Conservation (phyloP, 2,329 filamentous ascomycete species). For the Cytospora chrysosperma region DNA sequence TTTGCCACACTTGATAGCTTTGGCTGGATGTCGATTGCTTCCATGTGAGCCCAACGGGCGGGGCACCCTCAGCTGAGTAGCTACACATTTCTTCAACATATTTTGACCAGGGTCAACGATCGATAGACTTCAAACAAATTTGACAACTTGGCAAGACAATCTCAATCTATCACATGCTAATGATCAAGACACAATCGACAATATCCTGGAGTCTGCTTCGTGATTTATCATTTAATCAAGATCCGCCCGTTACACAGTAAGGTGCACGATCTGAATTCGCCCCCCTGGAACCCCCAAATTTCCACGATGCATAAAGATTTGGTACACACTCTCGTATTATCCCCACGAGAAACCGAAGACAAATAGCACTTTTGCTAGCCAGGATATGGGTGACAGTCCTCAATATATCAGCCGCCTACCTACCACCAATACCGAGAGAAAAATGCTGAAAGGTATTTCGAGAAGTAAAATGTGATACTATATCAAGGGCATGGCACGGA, state of each 20-base stretch:
- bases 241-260: background rate
- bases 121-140: background rate
- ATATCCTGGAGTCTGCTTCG: background rate
- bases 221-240: background rate
- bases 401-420: background rate
- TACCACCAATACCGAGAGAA: background rate
- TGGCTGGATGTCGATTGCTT: background rate
- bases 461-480: slow-evolving; percentile 3
- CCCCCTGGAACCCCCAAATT: background rate
- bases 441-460: background rate
- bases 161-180: background rate
- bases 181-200: background rate
- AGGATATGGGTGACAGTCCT: background rate
- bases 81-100: background rate
- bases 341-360: background rate
- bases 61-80: background rate
- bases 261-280: background rate
- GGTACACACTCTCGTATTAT: background rate
- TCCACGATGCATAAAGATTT: background rate
- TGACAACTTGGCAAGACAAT: background rate
- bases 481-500: background rate
- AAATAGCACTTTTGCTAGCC: background rate
- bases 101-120: background rate
- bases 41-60: background rate
- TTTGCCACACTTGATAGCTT: background rate